phyloP scores from a whole-genome alignment of 1,139 yeast genomes.

The Pneumocystis jirovecii region DNA sequence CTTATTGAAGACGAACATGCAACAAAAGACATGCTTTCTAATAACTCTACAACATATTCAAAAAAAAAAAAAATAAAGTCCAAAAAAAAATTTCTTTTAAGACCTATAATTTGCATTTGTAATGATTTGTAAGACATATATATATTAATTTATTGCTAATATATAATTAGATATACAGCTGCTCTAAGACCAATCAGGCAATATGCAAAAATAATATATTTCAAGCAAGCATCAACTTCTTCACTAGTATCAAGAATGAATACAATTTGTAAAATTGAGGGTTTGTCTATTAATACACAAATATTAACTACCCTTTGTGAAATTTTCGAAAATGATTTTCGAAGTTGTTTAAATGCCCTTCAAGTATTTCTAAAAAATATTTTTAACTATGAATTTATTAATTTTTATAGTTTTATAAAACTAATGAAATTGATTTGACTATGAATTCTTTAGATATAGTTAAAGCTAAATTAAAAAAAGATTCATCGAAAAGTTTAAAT shows the following conservation, averaged over 20 bases:
- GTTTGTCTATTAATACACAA: conserved; percentile 26
- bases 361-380: conserved; percentile 35
- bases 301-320: conserved; percentile 45
- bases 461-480: conserved; percentile 1
- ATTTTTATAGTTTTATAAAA: neutral
- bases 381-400: conserved; percentile 9
- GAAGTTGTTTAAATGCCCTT: conserved; percentile 71
- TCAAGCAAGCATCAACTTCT: conserved; percentile 44
- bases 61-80: conserved; percentile 21
- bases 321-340: conserved; percentile 64
- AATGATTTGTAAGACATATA: conserved; percentile 48
- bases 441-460: conserved; percentile 4
- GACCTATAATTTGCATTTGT: conserved; percentile 89
- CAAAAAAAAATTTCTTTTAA: conserved; percentile 32
- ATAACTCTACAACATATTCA: conserved; percentile 16
- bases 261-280: conserved; percentile 38
- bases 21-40: conserved; percentile 14
- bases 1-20: conserved; percentile 45
- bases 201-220: conserved; percentile 52
- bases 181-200: conserved; percentile 62
- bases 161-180: conserved; percentile 26
- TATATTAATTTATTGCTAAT: neutral
- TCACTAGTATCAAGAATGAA: conserved; percentile 35
- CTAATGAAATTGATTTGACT: neutral
- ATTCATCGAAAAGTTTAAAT: conserved; percentile 4